Base-by-base conservation (phyloP, 2,329 filamentous ascomycete genomes). In the Cadophora malorum region DNA sequence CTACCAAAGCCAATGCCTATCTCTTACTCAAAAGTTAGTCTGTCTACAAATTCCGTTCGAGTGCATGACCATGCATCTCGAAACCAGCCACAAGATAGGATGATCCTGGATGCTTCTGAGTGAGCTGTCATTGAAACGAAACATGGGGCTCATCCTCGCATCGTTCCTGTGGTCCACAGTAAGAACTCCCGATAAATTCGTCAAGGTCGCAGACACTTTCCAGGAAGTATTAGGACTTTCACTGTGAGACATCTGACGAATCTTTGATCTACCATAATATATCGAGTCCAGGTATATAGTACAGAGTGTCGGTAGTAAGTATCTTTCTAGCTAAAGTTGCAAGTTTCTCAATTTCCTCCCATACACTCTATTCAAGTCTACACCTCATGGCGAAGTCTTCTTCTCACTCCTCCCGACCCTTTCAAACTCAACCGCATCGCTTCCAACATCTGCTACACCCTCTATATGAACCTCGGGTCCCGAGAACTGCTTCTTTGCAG, bases 401-500 rank as follows among this genome's bases (percentile, higher is more conserved):
- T 64, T 64, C n/a, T 64, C 66, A 8, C 59, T 60, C 9, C 59
- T 38, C 33, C 67, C 68, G 14, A 65, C 68, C 41, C 60, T 63
- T 53, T 69, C 69, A 41, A 45, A 72, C 23, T 63, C 64, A 8
- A 45, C 38, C 25, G 64, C 66, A 68, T 64, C 21, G 10, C 66
- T 19, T 38, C 64, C 41, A 70, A 68, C 62, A 61, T 65, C 66
- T n/a, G 68, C 41, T 31, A 72, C 65, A 31, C 47, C 72, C 49
- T 74, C 71, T 38, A 75, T 56, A 33, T 49, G 38, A 28, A 49
- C 33, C 52, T 76, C 73, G 23, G 85, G 84, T 0, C 84, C 84
- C 0, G 80, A 83, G 69, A 86, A 87, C 25, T 80, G 76, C 70
- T 81, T 83, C 64, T 80, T 75, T 0, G 83, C 85, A 0, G 82